Evolutionary conservation across 192 early-diverging fungal species (phyloP), one percentile per base, ranked within the genome.

Genomic region (Linderina pennispora): DNA sequence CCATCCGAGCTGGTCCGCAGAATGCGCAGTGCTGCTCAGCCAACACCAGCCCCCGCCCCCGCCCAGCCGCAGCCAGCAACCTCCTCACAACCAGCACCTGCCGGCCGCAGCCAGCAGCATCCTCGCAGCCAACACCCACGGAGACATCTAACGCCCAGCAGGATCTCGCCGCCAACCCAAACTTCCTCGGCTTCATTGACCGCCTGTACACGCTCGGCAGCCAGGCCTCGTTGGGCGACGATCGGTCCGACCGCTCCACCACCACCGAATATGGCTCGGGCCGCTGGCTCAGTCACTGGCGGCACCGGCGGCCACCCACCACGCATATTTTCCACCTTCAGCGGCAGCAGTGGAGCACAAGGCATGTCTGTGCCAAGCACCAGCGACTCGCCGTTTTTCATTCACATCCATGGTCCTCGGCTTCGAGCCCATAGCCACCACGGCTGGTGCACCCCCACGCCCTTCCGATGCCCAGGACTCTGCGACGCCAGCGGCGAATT

Each of bases 201-300:
- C 36, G 48, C 37, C 43, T 50, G 0, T 34, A 48, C 17, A 20
- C 43, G 15, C 6, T 53, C 3, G 58, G 58, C 2, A 53, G 48
- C 31, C 57, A 61, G 40, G 48, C 58, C 1, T 57, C 49, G 8
- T 58, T n/a, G n/a, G n/a, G 45, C 13, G 61, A 53, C 43, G 65
- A 68, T 36, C 45, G 52, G 16, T 68, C 65, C 10, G 49, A 53
- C 26, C 9, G 36, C 16, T 68, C 65, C 14, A 68, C 58, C 8
- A 57, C 65, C 1, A 68, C 65, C 3, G 65, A 68, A 33, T 53
- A 68, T 41, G 56, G 65, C 45, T 49, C 39, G n/a, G n/a, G 43
- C 37, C n/a, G 25, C 23, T 19, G 38, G 21, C 24, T 39, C 39
- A 9, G 7, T 44, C 40, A 21, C 40, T 45, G 11, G 17, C 36